Base-by-base conservation (phyloP, 2,329 filamentous ascomycete species). In the Neopestalotiopsis rosae region DNA sequence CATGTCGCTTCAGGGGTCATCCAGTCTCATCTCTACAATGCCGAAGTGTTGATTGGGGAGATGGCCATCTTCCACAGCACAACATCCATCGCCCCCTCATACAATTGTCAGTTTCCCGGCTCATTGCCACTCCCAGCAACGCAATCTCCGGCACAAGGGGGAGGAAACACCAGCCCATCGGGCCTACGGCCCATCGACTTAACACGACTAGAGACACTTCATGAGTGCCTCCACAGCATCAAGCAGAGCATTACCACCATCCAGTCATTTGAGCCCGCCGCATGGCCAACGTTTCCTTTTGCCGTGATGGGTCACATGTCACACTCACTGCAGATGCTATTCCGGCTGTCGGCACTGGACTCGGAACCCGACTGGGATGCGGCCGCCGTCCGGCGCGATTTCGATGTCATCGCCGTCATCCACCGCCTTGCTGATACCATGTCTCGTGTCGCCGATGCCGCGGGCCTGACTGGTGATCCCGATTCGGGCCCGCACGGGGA, bases 11-110 rank as follows among this genome's bases (percentile, higher is more conserved):
- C 20, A 84, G 82, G 78, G 7, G 71, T 78, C 3, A 71, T 83
- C n/a, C 72, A 75, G n/a, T 77, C 78, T 5, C 75, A 80, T 30
- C 70, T 84, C 1, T 75, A 78, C 67, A 76, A 76, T 49, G 72
- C 79, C 2, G 82, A 84, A 20, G 74, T 82, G 24, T 70, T 77
- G 5, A 77, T 85, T 56, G 73, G 78, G 13, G 81, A 84, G 68
- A 76, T 75, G 74, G 76, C 72, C 38, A 72, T 77, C 32, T 74
- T 71, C 58, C 72, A 74, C 66, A 61, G 59, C n/a, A 30, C n/a
- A 9, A 10, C n/a, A n/a, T 49, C 68, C 6, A 70, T 73, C 49
- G 68, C 69, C 3, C 72, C 70, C 65, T 63, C 70, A 14, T 20
- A 67, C 6, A 10, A 24, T 24, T 52, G 12, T 40, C 38, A 24